Base-by-base conservation (phyloP, 2,329 filamentous ascomycete genomes). In the Gliomastix tumulicola region DNA sequence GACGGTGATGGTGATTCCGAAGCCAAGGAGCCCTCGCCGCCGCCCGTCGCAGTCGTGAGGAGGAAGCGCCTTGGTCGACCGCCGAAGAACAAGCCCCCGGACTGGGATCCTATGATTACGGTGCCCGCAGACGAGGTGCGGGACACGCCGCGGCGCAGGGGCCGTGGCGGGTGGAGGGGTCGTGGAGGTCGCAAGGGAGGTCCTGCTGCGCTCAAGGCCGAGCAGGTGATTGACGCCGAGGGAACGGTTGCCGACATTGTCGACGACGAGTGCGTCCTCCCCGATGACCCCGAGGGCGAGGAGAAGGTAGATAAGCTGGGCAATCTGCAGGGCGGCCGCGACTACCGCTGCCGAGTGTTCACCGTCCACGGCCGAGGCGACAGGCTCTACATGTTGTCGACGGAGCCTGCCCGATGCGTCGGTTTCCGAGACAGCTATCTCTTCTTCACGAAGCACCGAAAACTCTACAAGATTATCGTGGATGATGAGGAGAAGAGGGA, bases 381-480 rank as follows among this genome's bases (percentile, higher is more conserved):
- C 34, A 72, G 89, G 38, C 78, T 94, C 10, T 98, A 98, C 76
- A 98, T 98, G 92, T 66, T 98, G 62, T 97, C 92, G 4, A 98
- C 92, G 5, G 92, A 98, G 56, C 94, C 92, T 6, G 92, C 92
- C 18, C 84, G 92, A 46, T 97, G 92, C 53, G 89, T 95, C 38
- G 92, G 92, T 13, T 98, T 98, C 71, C 77, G 92, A 48, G 92
- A 98, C 69, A 96, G 89, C 45, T 98, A 98, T 55, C 77, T 98
- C 19, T 96, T 98, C 72, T 98, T 98, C 70, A 94, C 92, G 45
- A 98, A 97, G 64, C 92, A 98, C 63, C 85, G 86, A 56, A 82
- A 88, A 52, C 82, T 98, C 12, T 92, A 88, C 75, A 98, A 98
- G 68, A 95, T 98, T 53, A 95, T 98, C 51, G 87, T 97, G 39